phyloP scores from a whole-genome alignment of 345 rosid genomes.

The Limnanthes douglasii region DNA sequence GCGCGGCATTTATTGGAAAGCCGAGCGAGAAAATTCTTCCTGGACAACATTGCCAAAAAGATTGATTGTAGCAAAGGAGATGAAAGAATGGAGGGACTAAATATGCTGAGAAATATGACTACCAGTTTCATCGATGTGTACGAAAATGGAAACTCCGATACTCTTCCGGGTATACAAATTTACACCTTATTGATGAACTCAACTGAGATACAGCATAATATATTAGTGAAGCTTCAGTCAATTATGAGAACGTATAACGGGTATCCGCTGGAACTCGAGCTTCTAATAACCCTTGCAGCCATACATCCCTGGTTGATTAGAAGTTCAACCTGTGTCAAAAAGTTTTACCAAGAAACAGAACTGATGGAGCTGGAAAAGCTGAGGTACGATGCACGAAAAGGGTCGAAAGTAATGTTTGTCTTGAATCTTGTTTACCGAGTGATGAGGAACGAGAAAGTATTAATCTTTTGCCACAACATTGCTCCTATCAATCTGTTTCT shows the following conservation, averaged over 20 bases:
- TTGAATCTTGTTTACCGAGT: constrained; percentile 69
- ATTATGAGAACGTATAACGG: constrained; percentile 48
- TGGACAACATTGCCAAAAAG: constrained; percentile 66
- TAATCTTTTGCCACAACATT: constrained; percentile 87
- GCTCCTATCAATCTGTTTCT: constrained; percentile 63
- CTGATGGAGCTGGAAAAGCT: constrained; percentile 37
- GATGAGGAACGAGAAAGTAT: constrained; percentile 53
- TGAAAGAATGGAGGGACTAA: constrained; percentile 66
- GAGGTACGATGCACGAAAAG: constrained; percentile 43
- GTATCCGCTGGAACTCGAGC: constrained; percentile 76
- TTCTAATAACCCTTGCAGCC: constrained; percentile 71
- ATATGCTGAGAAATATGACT: constrained; percentile 67
- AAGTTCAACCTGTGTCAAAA: constrained; percentile 49
- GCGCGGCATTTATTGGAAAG: constrained; percentile 57
- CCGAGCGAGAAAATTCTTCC: constrained; percentile 70
- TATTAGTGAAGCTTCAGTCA: constrained; percentile 41
- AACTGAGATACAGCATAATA: constrained; percentile 47
- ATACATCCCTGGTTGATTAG: constrained; percentile 78
- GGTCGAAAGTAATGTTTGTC: constrained; percentile 88
- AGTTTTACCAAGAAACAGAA: constrained; percentile 35
- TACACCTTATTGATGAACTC: constrained; percentile 87
- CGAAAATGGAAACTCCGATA: constrained; percentile 38
- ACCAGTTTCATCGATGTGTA: constrained; percentile 70
- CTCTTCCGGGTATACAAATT: constrained; percentile 82
- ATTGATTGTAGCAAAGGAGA: constrained; percentile 50